Percentiles rank a stretch among this genome's conserved stretches.
These are phyloP conservation scores for Dictyostelium firmibasis DNA, from an alignment of 78 protist species.

Conservation along the genomic window DNA sequence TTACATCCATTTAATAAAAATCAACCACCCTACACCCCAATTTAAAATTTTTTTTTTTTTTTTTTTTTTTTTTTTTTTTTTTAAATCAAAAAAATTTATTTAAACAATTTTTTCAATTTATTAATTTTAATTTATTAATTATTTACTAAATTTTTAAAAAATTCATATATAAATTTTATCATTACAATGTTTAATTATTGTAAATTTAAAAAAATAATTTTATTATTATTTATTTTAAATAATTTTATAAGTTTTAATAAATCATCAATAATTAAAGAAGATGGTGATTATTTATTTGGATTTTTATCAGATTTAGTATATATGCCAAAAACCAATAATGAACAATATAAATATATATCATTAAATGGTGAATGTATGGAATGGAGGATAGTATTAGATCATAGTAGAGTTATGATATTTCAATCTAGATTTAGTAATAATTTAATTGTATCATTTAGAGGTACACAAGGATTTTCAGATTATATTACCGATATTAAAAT, in stretches of 20 bases:
- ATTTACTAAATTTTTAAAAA: too few relatives aligned
- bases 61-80: neutral
- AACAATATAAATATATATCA: neutral
- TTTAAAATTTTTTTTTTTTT: neutral
- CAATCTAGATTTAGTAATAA: neutral
- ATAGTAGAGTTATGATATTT: slow-evolving; percentile 3
- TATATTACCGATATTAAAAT: neutral
- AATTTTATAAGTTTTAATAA: neutral
- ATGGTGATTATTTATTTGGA: slow-evolving; percentile 34
- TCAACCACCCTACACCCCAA: neutral
- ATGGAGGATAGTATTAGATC: slow-evolving; percentile 4
- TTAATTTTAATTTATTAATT: too few relatives aligned
- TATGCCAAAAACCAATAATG: neutral
- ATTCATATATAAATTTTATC: too few relatives aligned
- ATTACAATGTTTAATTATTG: too few relatives aligned
- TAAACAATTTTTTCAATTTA: neutral
- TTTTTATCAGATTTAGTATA: slow-evolving; percentile 12
- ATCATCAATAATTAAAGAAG: neutral
- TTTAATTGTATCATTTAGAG: slow-evolving; percentile 9
- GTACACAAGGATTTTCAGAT: slow-evolving; percentile 1
- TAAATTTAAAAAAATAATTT: neutral
- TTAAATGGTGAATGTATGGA: slow-evolving; percentile 8
- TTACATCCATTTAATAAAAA: neutral
- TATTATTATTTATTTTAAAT: neutral
- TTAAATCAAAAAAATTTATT: too few relatives aligned